These are phyloP conservation scores for Nothophaeocryptopus gaeumannii DNA, from an alignment of 2,329 filamentous ascomycete genomes.

Conservation along the genomic window DNA sequence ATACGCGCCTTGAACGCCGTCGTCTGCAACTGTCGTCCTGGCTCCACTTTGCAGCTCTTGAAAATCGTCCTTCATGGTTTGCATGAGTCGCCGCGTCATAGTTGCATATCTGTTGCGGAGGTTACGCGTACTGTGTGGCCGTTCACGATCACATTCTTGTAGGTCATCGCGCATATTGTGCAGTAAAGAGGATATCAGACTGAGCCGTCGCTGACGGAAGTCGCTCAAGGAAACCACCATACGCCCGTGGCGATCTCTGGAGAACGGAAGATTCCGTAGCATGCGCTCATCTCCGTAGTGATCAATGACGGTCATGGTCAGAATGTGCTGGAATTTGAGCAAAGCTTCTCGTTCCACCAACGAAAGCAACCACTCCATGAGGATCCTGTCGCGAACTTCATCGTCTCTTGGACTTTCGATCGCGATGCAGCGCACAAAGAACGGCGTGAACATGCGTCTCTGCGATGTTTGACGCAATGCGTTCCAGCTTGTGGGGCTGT, in stretches of 20 bases:
- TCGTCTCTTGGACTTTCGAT: slow-evolving; percentile 41
- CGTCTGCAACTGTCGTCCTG: slow-evolving; percentile 19
- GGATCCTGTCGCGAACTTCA: slow-evolving; percentile 48
- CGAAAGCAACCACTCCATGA: slow-evolving; percentile 54
- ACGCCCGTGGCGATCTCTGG: slow-evolving; percentile 34
- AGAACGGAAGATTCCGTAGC: slow-evolving; percentile 59
- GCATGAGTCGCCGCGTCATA: slow-evolving; percentile 57
- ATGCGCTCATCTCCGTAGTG: slow-evolving; percentile 46
- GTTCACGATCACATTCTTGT: slow-evolving; percentile 34
- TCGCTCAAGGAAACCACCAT: slow-evolving; percentile 52
- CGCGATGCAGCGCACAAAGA: slow-evolving; percentile 43
- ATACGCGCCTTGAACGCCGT: slow-evolving; percentile 50
- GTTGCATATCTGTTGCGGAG: slow-evolving; percentile 49
- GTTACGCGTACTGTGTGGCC: slow-evolving; percentile 31
- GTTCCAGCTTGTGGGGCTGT: slow-evolving; percentile 51
- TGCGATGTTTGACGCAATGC: slow-evolving; percentile 48
- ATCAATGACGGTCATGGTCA: slow-evolving; percentile 56
- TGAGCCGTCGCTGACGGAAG: slow-evolving; percentile 54
- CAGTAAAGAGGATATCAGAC: slow-evolving; percentile 55
- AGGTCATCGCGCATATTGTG: slow-evolving; percentile 58
- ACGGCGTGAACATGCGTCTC: slow-evolving; percentile 45
- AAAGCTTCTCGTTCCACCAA: slow-evolving; percentile 59
- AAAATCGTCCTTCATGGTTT: slow-evolving; percentile 60
- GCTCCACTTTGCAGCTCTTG: slow-evolving; percentile 46
- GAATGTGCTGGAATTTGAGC: slow-evolving; percentile 59